Percentiles rank a stretch among this genome's conserved stretches.
Evolutionary conservation across 2,329 filamentous ascomycete genomes (phyloP).

Genomic region (Rhynchosporium agropyri): DNA sequence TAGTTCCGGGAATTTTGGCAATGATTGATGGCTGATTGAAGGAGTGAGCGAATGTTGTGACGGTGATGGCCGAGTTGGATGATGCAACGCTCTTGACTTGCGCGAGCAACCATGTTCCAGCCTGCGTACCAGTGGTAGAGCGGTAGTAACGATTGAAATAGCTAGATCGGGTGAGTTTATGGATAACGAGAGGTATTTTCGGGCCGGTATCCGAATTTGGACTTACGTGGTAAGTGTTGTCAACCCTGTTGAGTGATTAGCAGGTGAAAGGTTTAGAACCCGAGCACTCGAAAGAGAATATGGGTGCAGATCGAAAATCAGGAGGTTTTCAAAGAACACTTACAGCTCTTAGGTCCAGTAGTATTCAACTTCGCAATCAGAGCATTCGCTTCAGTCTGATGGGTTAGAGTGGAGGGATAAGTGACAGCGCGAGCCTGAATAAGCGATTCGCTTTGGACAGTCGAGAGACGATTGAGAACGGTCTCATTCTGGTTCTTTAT

Average conservation of each 20-base stretch:
- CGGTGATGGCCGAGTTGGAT: conserved; percentile 22
- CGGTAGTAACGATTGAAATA: conserved; percentile 24
- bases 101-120: conserved; percentile 21
- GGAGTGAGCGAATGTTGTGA: conserved; percentile 21
- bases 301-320: no score
- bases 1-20: conserved; percentile 25
- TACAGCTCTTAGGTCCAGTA: conserved; percentile 20
- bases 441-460: conserved; percentile 1
- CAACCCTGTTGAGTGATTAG: not conserved
- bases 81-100: conserved; percentile 21
- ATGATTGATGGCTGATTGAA: conserved; percentile 25
- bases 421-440: conserved; percentile 21
- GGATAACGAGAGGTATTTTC: not conserved
- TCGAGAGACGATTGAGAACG: conserved; percentile 13
- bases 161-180: conserved; percentile 3
- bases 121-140: conserved; percentile 19
- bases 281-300: no score
- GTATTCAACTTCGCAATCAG: conserved; percentile 19
- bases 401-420: conserved; percentile 23
- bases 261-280: no score
- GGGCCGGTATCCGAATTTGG: not conserved
- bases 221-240: conserved; percentile 23
- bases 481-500: conserved; percentile 2
- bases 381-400: conserved; percentile 22
- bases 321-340: no score